phyloP scores from a whole-genome alignment of 2,329 filamentous ascomycete species.

The Nannizziopsis arthrosporioides region DNA sequence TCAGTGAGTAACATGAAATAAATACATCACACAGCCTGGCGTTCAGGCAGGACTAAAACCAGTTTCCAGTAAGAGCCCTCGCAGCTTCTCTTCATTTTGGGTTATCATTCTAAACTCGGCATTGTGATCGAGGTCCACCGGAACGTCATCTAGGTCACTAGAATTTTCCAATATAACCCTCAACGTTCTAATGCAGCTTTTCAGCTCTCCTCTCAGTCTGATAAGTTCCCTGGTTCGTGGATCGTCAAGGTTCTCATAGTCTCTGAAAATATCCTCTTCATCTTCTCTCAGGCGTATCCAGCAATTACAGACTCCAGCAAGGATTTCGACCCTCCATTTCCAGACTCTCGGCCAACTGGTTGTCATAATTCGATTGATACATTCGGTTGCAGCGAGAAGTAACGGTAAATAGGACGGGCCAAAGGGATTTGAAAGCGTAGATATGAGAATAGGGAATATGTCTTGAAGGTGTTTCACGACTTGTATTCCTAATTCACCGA shows the following conservation, averaged over 20 bases:
- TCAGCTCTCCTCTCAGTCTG: constrained; percentile 17
- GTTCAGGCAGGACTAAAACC: constrained; percentile 1
- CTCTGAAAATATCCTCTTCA: constrained; percentile 13
- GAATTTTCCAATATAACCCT: constrained; percentile 10
- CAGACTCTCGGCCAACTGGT: constrained; percentile 60
- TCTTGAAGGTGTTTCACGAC: constrained; percentile 41
- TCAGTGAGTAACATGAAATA: neutral
- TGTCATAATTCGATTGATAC: constrained; percentile 47
- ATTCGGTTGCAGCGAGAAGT: constrained; percentile 42
- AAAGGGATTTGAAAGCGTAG: constrained; percentile 59
- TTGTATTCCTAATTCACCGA: constrained; percentile 28
- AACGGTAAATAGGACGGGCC: constrained; percentile 44
- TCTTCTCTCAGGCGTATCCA: constrained; percentile 47
- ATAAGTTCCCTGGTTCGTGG: constrained; percentile 7
- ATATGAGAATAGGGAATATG: constrained; percentile 54
- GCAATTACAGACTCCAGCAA: constrained; percentile 50
- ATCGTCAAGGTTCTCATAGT: constrained; percentile 6
- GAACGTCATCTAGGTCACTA: constrained; percentile 14
- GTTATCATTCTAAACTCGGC: constrained; percentile 27
- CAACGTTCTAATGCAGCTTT: neutral
- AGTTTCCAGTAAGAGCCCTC: constrained; percentile 18
- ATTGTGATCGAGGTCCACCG: constrained; percentile 23
- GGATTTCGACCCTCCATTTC: constrained; percentile 50
- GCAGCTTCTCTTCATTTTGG: constrained; percentile 26
- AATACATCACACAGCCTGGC: neutral